Base-by-base conservation (phyloP, 2,329 filamentous ascomycete genomes). In the Colletotrichum tamarilloi region DNA sequence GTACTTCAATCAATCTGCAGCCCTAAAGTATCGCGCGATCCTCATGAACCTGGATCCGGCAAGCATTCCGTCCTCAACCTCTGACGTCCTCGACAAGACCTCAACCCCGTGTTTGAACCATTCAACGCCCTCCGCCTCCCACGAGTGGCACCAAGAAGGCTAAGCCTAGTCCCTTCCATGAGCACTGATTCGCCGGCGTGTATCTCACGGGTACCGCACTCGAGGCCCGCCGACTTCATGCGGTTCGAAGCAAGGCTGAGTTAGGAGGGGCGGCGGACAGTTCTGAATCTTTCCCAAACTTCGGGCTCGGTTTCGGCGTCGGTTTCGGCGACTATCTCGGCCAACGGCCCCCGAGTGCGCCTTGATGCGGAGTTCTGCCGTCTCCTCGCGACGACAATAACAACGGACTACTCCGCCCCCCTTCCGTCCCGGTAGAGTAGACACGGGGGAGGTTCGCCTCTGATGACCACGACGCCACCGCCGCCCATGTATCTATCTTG, bases 271-370 rank as follows among this genome's bases (percentile, higher is more conserved):
- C 24, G 14, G 32, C 38, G 38, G 66, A 5, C 24, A n/a, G 35
- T 26, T 12, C 11, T 12, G 4, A n/a, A 14, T 26, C 4, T 9
- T 8, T 38, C 19, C 14, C 4, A 38, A 16, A 42, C 38, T 28
- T 42, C 46, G 46, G 19, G 28, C 55, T 65, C 55, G 67, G 57
- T 62, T 38, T 73, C 67, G 67, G 32, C 46, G n/a, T 73, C 70
- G 66, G 53, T 49, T 64, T 73, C 70, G 66, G 59, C n/a, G 28
- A 16, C 28, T 22, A 24, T 7, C 22, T 32, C 11, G 11, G 2
- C 42, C 8, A 32, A 22, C 65, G 42, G 58, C 26, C 16, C 11
- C 53, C 38, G 53, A 53, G 30, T 42, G 9, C n/a, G 12, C 42
- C 35, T n/a, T n/a, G 5, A 57, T 35, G 9, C 32, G 38, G 24